Conservation (phyloP, 1,284 basidiomycete genomes). For the Leucoagaricus sp. region DNA sequence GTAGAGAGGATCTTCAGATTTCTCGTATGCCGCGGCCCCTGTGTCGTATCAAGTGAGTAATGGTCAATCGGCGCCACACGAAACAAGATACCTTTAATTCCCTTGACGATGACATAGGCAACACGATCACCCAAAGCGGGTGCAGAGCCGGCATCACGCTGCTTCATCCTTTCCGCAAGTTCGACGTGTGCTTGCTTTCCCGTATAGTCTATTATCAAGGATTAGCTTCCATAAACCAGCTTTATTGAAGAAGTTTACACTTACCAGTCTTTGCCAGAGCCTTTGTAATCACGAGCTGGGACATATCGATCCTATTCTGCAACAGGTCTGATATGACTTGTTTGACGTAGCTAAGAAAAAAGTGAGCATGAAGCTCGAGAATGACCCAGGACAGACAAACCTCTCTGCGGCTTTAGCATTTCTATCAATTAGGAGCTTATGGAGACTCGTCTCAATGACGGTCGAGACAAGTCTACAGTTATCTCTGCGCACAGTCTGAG, state of each 20-base stretch:
- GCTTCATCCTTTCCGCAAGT: constrained; percentile 91
- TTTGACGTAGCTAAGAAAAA: constrained; percentile 77
- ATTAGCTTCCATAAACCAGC: neutral
- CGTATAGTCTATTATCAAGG: constrained; percentile 64
- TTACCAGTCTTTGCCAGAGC: constrained; percentile 85
- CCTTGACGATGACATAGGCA: constrained; percentile 96
- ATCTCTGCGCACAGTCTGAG: constrained; percentile 91
- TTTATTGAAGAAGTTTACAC: constrained; percentile 21
- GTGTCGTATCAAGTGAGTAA: neutral
- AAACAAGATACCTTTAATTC: constrained; percentile 71
- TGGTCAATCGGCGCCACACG: neutral
- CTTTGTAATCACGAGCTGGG: constrained; percentile 96
- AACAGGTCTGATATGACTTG: constrained; percentile 90
- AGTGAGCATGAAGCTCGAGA: constrained; percentile 8
- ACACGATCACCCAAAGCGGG: constrained; percentile 94
- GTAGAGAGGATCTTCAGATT: constrained; percentile 95
- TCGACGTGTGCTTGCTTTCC: constrained; percentile 96
- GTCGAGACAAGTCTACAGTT: constrained; percentile 95
- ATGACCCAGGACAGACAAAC: constrained; percentile 28
- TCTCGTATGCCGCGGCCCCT: constrained; percentile 97
- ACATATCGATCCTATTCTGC: constrained; percentile 97
- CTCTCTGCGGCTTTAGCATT: constrained; percentile 92
- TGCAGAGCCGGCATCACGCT: constrained; percentile 93
- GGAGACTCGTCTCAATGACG: constrained; percentile 94
- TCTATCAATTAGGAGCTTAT: constrained; percentile 94